Base-by-base conservation (phyloP, 768 basidiomycete species). In the Rhodotorula sphaerocarpa region DNA sequence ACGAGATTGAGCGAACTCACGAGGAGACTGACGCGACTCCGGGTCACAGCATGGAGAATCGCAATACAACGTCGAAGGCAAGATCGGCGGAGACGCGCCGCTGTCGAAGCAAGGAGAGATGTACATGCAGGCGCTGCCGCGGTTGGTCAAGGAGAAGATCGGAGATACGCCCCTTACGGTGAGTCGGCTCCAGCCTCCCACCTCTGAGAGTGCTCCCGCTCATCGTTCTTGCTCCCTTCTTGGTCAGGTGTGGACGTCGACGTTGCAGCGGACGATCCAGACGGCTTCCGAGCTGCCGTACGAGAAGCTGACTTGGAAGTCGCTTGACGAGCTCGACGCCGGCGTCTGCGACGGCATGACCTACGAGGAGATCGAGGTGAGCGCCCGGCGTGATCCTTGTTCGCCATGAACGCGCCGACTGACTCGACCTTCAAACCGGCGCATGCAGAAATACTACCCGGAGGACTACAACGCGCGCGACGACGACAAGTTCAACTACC, bases 331-430 rank as follows among this genome's bases (percentile, higher is more conserved):
- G 76, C 80, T 99, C 30, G 95, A 99, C 75, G 95, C 95, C 12
- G 95, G 95, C 30, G 95, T 99, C 39, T 99, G 95, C 72, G 95
- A 99, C 76, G 95, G 86, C 21, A 97, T 99, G 95, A 97, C 95
- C 7, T 99, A 99, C 70, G 86, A 90, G 78, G 93, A 97, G 80
- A 97, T 99, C 61, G 92, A 92, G 81, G 92, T 88, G 59, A 41
- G 78, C 71, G 30, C 7, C 16, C 7, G 43, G 10, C 16, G 43
- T 6, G 7, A 43, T 7, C 7, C 54, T 27, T 39, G 9, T 39
- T 39, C 36, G 36, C 36, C 10, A n/a, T n/a, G n/a, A n/a, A n/a
- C n/a, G n/a, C n/a, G n/a, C n/a, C n/a, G n/a, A n/a, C n/a, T 16
- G 36, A 16, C 36, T 9, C 16, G 36, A 39, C 36, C 16, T 39